Percentiles rank a stretch among this genome's conserved stretches.
phyloP scores from a whole-genome alignment of 1,284 basidiomycete species.

The Rhodotorula sp. region DNA sequence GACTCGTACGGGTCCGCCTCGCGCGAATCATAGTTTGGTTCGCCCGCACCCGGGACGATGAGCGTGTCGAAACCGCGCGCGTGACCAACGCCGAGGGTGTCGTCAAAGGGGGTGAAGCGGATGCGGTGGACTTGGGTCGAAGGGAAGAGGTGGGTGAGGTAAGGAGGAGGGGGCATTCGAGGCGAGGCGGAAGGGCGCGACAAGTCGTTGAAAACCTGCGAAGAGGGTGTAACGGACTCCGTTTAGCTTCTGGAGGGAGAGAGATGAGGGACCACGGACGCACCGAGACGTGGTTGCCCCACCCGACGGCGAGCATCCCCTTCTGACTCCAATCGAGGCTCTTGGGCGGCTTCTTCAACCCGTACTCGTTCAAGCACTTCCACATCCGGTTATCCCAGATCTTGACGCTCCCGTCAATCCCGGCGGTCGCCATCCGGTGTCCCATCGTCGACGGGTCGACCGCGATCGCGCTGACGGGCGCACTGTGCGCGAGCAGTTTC shows the following conservation, averaged over 20 bases:
- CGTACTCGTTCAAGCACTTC: conserved; percentile 55
- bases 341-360: conserved; percentile 48
- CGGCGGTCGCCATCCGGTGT: conserved; percentile 85
- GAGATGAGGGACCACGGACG: conserved; percentile 36
- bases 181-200: conserved; percentile 44
- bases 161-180: conserved; percentile 67
- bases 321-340: conserved; percentile 59
- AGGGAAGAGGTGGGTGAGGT: conserved; percentile 77
- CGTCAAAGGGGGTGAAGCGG: conserved; percentile 88
- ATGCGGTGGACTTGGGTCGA: conserved; percentile 66
- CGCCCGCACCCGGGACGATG: conserved; percentile 86
- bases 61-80: conserved; percentile 74
- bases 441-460: conserved; percentile 79
- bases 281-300: conserved; percentile 78
- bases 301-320: conserved; percentile 77
- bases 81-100: conserved; percentile 76
- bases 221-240: too few relatives aligned
- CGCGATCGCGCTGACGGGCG: conserved; percentile 76
- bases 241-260: too few relatives aligned
- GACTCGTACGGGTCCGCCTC: conserved; percentile 96
- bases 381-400: conserved; percentile 95
- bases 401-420: conserved; percentile 85
- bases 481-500: conserved; percentile 84
- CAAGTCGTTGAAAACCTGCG: conserved; percentile 44
- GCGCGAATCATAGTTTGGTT: conserved; percentile 88